Evolutionary conservation across 2,329 filamentous ascomycete genomes (phyloP).

Genomic region (Beauveria bassiana): DNA sequence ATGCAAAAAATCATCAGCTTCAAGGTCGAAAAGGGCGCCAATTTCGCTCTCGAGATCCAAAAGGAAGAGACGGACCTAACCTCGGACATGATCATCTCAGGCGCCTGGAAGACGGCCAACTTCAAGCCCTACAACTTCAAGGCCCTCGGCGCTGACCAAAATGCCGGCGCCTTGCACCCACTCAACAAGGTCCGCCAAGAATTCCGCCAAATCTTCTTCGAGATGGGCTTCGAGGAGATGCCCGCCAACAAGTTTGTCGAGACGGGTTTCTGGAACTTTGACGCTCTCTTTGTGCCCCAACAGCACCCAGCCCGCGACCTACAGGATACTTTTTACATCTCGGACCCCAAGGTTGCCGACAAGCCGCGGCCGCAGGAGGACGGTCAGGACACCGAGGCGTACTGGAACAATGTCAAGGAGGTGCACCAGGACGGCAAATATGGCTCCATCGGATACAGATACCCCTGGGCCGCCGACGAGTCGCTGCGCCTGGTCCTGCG

Average conservation of each 20-base stretch:
- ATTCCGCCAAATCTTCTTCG: slow-evolving; percentile 97
- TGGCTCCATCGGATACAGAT: slow-evolving; percentile 92
- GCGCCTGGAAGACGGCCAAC: slow-evolving; percentile 83
- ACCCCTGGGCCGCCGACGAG: slow-evolving; percentile 86
- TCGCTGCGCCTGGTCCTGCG: slow-evolving; percentile 80
- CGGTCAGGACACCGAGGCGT: slow-evolving; percentile 66
- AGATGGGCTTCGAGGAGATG: slow-evolving; percentile 99
- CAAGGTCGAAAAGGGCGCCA: slow-evolving; percentile 74
- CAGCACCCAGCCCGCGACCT: slow-evolving; percentile 96
- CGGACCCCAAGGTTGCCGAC: slow-evolving; percentile 74
- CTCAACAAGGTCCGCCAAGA: slow-evolving; percentile 93
- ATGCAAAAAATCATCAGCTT: slow-evolving; percentile 81
- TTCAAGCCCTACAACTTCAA: slow-evolving; percentile 86
- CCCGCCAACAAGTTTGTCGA: slow-evolving; percentile 89
- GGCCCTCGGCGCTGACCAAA: slow-evolving; percentile 52
- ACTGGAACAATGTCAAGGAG: slow-evolving; percentile 79
- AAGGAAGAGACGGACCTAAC: slow-evolving; percentile 96
- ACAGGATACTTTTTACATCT: slow-evolving; percentile 98
- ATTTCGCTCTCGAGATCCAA: slow-evolving; percentile 80
- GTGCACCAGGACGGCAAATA: slow-evolving; percentile 90
- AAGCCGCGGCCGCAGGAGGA: slow-evolving; percentile 49
- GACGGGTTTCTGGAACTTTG: slow-evolving; percentile 97
- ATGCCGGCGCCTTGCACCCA: slow-evolving; percentile 55
- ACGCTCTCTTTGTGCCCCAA: slow-evolving; percentile 91
- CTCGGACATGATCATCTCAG: slow-evolving; percentile 79